phyloP scores from a whole-genome alignment of 768 basidiomycete genomes.

The Boletus edulis region DNA sequence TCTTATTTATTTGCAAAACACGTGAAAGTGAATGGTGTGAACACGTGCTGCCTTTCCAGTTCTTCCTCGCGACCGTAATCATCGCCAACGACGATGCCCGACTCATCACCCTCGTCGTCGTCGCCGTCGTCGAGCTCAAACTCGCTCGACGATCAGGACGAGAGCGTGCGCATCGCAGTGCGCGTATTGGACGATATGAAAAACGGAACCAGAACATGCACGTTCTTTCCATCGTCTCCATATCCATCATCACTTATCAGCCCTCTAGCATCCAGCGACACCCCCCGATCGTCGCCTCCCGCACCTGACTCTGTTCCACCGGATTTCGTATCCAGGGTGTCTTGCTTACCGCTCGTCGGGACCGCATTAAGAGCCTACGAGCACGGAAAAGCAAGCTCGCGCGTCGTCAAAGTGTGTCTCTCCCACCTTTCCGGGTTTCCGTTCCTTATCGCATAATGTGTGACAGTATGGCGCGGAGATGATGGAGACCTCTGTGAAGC shows the following conservation, averaged over 20 bases:
- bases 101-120: conserved; percentile 15
- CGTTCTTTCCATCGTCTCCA: conserved; percentile 4
- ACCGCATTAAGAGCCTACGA: conserved; percentile 75
- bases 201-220: conserved; percentile 35
- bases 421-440: neutral
- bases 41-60: conserved; percentile 1
- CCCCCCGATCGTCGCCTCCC: conserved; percentile 13
- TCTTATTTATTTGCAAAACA: conserved; percentile 10
- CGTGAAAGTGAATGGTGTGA: conserved; percentile 19
- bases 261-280: conserved; percentile 8
- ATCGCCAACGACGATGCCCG: conserved; percentile 12
- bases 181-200: conserved; percentile 78
- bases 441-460: conserved; percentile 9
- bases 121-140: neutral
- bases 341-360: conserved; percentile 61
- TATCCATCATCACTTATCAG: neutral
- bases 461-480: conserved; percentile 84
- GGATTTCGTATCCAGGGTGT: conserved; percentile 54
- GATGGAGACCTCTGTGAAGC: conserved; percentile 81
- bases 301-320: conserved; percentile 13
- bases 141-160: conserved; percentile 56
- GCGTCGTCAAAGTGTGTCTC: conserved; percentile 73
- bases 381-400: conserved; percentile 77
- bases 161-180: conserved; percentile 77
- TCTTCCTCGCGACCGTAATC: neutral